Evolutionary conservation across 208 protist genomes (phyloP).

Genomic region (Leishmania arabica): DNA sequence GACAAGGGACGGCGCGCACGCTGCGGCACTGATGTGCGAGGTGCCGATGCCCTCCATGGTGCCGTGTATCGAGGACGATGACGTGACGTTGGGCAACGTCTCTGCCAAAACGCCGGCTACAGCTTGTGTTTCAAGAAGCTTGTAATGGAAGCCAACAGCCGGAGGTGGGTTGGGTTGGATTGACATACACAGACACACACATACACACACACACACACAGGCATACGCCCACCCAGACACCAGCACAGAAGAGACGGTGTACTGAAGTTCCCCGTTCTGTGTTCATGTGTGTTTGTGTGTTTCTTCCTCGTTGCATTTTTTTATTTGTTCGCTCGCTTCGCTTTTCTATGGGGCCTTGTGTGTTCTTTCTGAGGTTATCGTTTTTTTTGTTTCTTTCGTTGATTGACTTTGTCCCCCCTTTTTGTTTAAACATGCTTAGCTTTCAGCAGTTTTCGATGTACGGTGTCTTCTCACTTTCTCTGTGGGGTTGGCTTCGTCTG

Average conservation of each 20-base stretch:
- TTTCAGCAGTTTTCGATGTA: not conserved
- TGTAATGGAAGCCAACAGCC: not conserved
- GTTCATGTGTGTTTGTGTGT: not conserved
- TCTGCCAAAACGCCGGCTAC: not conserved
- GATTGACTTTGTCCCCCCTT: not conserved
- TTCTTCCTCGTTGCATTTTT: not conserved
- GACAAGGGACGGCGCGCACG: not conserved
- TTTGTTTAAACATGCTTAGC: not conserved
- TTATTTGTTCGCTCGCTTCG: not conserved
- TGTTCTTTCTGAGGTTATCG: not conserved
- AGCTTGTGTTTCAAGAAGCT: not conserved
- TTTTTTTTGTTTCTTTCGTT: not conserved
- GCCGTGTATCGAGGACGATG: not conserved
- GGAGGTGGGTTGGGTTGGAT: not conserved
- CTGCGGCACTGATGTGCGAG: not conserved
- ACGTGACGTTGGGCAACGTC: not conserved
- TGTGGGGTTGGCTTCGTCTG: not conserved
- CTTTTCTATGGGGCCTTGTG: not conserved
- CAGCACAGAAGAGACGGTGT: no score
- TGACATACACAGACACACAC: not conserved
- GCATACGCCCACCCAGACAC: not conserved
- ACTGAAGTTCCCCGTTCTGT: not conserved
- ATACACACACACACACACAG: not conserved
- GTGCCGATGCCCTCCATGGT: not conserved
- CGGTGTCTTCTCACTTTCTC: not conserved